Evolutionary conservation across 805 yeast genomes (phyloP).

Genomic region (Candida hungchunana): DNA sequence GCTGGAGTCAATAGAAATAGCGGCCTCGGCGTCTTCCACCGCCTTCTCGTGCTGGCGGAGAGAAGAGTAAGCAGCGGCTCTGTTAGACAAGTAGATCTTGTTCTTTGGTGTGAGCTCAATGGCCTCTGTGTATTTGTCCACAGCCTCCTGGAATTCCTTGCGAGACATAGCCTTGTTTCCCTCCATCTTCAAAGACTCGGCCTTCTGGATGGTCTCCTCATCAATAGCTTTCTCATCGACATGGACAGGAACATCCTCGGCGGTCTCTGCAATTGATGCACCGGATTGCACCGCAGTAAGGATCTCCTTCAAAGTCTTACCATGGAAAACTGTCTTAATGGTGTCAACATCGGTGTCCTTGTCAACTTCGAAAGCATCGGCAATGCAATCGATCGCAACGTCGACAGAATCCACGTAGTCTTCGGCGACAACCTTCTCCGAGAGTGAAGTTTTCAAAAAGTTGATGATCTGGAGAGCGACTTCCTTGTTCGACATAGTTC

Average conservation of each 20-base stretch:
- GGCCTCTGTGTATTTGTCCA: conserved; percentile 77
- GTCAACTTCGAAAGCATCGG: conserved; percentile 76
- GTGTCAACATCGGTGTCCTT: conserved; percentile 40
- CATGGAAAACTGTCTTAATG: conserved; percentile 38
- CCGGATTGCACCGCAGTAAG: conserved; percentile 25
- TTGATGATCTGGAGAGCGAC: conserved; percentile 70
- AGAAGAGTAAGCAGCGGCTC: conserved; percentile 96
- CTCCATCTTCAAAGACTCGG: conserved; percentile 79
- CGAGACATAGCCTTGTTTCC: conserved; percentile 89
- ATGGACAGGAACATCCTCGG: conserved; percentile 33
- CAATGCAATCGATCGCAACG: conserved; percentile 88
- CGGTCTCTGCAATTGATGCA: conserved; percentile 20
- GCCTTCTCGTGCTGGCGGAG: conserved; percentile 71
- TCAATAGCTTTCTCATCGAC: conserved; percentile 37
- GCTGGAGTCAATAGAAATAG: conserved; percentile 70
- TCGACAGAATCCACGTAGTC: conserved; percentile 88
- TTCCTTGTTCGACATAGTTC: conserved; percentile 44
- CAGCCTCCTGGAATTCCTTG: conserved; percentile 66
- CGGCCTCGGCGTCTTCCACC: conserved; percentile 75
- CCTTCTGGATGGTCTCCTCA: conserved; percentile 58
- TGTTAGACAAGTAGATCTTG: conserved; percentile 84
- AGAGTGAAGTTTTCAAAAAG: conserved; percentile 57
- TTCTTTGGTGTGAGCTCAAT: conserved; percentile 63
- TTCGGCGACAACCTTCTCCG: conserved; percentile 59
- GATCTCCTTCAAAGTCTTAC: conserved; percentile 44